These are phyloP conservation scores for Viola pubescens DNA, from an alignment of 441 rosid genomes.

Conservation along the genomic window DNA sequence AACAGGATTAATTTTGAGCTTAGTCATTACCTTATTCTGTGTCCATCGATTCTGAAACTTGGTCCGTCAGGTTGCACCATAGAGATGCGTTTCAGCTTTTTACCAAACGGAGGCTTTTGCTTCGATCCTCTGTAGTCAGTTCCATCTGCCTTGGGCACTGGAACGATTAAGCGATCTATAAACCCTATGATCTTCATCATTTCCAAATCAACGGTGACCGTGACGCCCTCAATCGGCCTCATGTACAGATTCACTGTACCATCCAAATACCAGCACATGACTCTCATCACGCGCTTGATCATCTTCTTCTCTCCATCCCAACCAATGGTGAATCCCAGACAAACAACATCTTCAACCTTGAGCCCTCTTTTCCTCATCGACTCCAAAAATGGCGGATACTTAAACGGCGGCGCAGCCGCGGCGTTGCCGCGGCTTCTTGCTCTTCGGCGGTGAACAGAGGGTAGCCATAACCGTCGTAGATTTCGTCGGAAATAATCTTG, in stretches of 20 bases:
- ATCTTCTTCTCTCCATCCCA: slow-evolving; percentile 29
- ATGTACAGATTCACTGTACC: slow-evolving; percentile 32
- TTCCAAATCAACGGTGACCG: slow-evolving; percentile 27
- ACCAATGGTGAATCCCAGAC: slow-evolving; percentile 17
- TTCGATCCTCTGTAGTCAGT: slow-evolving; percentile 32
- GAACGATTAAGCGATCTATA: slow-evolving; percentile 17
- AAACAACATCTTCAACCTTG: slow-evolving; percentile 20
- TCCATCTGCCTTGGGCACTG: slow-evolving; percentile 33
- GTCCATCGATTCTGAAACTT: slow-evolving; percentile 27
- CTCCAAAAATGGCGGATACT: slow-evolving; percentile 21
- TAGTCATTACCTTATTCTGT: slow-evolving; percentile 20
- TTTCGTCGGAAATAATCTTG: slow-evolving; percentile 11
- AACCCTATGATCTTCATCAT: slow-evolving; percentile 25
- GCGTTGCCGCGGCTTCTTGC: slow-evolving; percentile 11
- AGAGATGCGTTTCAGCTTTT: slow-evolving; percentile 12
- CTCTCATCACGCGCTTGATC: slow-evolving; percentile 21
- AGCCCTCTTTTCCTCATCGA: slow-evolving; percentile 25
- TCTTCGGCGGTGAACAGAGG: slow-evolving; percentile 24
- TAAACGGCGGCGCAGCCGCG: slow-evolving; percentile 10
- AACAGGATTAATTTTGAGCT: not conserved
- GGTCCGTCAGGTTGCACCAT: slow-evolving; percentile 23
- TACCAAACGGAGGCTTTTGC: slow-evolving; percentile 20
- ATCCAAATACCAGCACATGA: slow-evolving; percentile 22
- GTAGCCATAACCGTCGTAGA: slow-evolving; percentile 27
- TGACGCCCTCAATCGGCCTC: slow-evolving; percentile 42